Evolutionary conservation across 257 asterid genomes (phyloP), one percentile per base, ranked within the genome.

Genomic region (Nicotiana undulata): DNA sequence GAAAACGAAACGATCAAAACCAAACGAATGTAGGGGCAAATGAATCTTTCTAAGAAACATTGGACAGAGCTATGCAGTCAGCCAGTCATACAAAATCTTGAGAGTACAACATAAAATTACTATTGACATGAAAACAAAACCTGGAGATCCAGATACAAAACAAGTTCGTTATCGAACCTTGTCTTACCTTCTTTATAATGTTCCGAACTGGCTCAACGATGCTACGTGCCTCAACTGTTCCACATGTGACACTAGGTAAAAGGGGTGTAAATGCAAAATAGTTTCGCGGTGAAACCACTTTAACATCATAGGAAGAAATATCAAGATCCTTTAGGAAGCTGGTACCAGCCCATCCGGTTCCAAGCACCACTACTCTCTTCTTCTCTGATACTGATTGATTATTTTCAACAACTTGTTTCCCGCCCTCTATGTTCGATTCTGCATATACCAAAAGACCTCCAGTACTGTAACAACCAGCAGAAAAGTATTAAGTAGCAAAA

Each of bases 331-430:
- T 79, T 70, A 79, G n/a, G 37, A 79, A 79, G 63, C 75, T 79
- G 5, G 82, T 79, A 46, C 65, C 82, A n/a, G 66, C 82, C 82
- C 82, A 79, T 49, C 82, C 82, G 49, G 82, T 79, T 79, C 82
- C 82, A 29, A 79, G 82, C 20, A 79, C 82, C 82, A 79, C 82
- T 56, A 79, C 20, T 64, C 51, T 65, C 53, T 79, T 79, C 61
- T 63, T 79, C 63, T 79, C 53, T 4, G 79, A 15, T 3, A 22
- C 79, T 0, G 9, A 58, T 26, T 74, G 79, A 74, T 49, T 74
- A 24, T 49, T 18, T 24, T 26, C 63, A 24, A 24, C 78, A 49
- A 49, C 44, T 74, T 49, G 16, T 49, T 74, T 74, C 26, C 44
- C 17, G 28, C 34, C 51, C 61, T 49, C 44, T 49, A 74, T 22